Evolutionary conservation across 208 protist species (phyloP), one percentile per base, ranked within the genome.

Genomic region (Leishmania major): DNA sequence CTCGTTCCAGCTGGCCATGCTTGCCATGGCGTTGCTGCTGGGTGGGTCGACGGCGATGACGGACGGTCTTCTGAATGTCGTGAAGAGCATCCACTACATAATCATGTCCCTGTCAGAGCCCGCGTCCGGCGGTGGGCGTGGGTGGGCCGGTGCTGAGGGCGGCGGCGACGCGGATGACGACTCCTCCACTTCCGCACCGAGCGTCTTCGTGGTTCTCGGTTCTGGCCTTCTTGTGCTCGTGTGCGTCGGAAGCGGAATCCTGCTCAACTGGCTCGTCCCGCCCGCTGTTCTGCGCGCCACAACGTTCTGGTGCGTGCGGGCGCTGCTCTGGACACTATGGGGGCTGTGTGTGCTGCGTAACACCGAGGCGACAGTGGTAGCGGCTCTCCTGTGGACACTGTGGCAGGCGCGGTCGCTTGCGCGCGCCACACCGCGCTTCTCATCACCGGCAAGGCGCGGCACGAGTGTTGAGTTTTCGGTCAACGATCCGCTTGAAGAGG

Each of bases 21-120:
- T 94, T 75, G 49, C 88, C 35, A 83, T 89, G 40, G 73, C 90
- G 37, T n/a, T 95, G 0, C 45, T 87, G 2, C 43, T 93, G 28
- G 91, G 91, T 25, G 93, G 93, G n/a, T 77, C 90, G 7, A 86
- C 90, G 1, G 88, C 86, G 45, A 57, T 90, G 45, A 72, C 86
- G 37, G 90, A 95, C 47, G 89, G 82, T 59, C 7, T 92, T 17
- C 51, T 91, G 37, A 57, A 57, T 53, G 35, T 45, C 31, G 51
- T 79, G 37, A 10, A 49, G 25, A 28, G 45, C 40, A n/a, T 73
- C n/a, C n/a, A 43, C 47, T 47, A 28, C 77, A 22, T 59, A 5
- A 43, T 57, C 0, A 2, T 28, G 28, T 49, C 37, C 22, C 28
- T 74, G 40, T 74, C 70, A n/a, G 70, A 67, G 51, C 22, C 40